A percentile compares a stretch with the other conserved stretches of the same genome.
Evolutionary conservation across 2,329 filamentous ascomycete species (phyloP).

Genomic region (Fusarium tanahbumbuense): DNA sequence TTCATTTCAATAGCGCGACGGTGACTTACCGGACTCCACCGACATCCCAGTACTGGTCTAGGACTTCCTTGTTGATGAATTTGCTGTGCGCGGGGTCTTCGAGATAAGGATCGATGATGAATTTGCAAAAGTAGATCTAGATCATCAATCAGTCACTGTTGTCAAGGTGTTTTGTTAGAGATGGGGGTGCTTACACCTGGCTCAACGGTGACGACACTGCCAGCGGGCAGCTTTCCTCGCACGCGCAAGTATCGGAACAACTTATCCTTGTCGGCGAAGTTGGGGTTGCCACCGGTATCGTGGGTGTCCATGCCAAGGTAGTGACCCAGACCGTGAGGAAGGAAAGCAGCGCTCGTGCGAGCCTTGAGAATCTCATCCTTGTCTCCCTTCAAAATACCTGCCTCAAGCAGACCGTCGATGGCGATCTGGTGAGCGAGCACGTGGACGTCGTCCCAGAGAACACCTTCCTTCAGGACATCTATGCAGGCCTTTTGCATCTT

Average conservation of each 20-base stretch:
- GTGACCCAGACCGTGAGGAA: conserved; percentile 91
- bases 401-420: conserved; percentile 78
- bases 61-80: conserved; percentile 79
- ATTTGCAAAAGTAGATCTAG: conserved; percentile 88
- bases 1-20: neutral
- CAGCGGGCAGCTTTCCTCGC: conserved; percentile 77
- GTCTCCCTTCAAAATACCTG: conserved; percentile 79
- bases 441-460: conserved; percentile 85
- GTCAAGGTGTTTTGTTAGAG: no score
- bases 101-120: conserved; percentile 86
- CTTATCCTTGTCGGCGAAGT: conserved; percentile 81
- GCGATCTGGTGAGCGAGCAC: conserved; percentile 82
- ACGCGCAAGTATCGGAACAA: conserved; percentile 91
- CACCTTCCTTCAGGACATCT: conserved; percentile 76
- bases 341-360: conserved; percentile 88
- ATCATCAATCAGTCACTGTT: neutral
- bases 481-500: conserved; percentile 88
- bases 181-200: conserved; percentile 70
- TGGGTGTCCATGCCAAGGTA: conserved; percentile 95
- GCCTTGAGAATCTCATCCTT: conserved; percentile 79
- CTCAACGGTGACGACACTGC: conserved; percentile 92
- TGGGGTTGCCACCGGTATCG: conserved; percentile 82
- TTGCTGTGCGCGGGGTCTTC: conserved; percentile 76
- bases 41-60: conserved; percentile 85
- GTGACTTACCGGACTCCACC: conserved; percentile 73